Base-by-base conservation (phyloP, 2,329 filamentous ascomycete genomes). In the Fusarium pseudoanthophilum region DNA sequence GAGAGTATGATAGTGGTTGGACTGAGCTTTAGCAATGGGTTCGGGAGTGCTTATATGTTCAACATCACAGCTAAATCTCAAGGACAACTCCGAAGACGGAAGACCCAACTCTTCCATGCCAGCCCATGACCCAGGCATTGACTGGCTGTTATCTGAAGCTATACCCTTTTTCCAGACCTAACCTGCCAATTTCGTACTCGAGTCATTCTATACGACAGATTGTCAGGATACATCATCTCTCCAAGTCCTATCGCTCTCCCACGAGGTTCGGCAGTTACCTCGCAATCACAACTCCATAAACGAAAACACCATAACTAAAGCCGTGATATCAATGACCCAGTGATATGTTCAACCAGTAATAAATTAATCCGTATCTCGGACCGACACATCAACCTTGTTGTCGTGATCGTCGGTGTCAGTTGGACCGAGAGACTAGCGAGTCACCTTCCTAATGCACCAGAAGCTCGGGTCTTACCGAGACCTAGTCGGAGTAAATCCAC, bases 51-150 rank as follows among this genome's bases (percentile, higher is more conserved):
- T 53, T 53, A 18, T 39, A 53, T 39, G 14, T 1, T 53, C 1
- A 5, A 14, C 2, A n/a, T 21, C 10, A 7, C 20, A 24, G 20
- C 20, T n/a, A 7, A 53, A 5, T 7, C 1, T 18, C 7, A 7
- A 10, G 3, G 2, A 9, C 3, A 5, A 16, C 20, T 18, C 51
- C 34, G 34, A n/a, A 7, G 15, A 28, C 14, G 34, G 34, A 28
- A 8, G 6, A 28, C 10, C 10, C 4, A 39, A 28, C 1, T n/a
- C 18, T 1, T 39, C 0, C 10, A 16, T 5, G 11, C 2, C 2
- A 5, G 16, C 10, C 5, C 7, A 28, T 5, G 14, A 0, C 6
- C 0, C 11, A 20, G 4, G 4, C 48, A 26, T 26, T 1, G 6
- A 3, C 11, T 5, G 6, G 20, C n/a, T 26, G n/a, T 15, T n/a